These are phyloP conservation scores for Barnettozyma californica DNA, from an alignment of 805 yeast genomes.

Conservation along the genomic window DNA sequence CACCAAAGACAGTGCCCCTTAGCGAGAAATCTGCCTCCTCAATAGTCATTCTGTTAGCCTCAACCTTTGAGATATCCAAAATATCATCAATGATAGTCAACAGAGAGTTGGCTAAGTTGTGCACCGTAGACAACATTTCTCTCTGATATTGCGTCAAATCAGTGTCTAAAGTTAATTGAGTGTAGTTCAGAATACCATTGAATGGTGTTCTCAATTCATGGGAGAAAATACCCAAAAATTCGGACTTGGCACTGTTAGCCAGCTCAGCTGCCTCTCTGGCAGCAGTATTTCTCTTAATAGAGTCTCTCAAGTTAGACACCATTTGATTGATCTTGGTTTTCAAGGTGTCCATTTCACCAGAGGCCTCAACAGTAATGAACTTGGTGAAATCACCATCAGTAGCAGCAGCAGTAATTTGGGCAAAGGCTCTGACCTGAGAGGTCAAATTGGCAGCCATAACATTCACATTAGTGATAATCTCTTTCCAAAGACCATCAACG, in stretches of 20 bases:
- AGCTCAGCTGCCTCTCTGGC: conserved; percentile 93
- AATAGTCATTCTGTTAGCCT: conserved; percentile 89
- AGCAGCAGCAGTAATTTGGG: conserved; percentile 90
- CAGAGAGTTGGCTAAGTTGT: conserved; percentile 79
- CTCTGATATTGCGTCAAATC: conserved; percentile 88
- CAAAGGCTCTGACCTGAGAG: conserved; percentile 88
- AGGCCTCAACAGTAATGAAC: conserved; percentile 85
- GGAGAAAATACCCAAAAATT: conserved; percentile 83
- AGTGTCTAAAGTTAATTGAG: conserved; percentile 82
- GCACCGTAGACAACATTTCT: conserved; percentile 86
- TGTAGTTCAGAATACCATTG: conserved; percentile 92
- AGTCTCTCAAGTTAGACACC: conserved; percentile 83
- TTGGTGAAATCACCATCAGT: conserved; percentile 91
- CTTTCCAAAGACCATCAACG: conserved; percentile 90
- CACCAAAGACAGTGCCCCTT: conserved; percentile 86
- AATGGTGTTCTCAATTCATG: conserved; percentile 88
- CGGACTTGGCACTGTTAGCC: conserved; percentile 86
- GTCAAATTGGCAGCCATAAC: conserved; percentile 94
- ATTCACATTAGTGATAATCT: conserved; percentile 84
- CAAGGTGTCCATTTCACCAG: conserved; percentile 74
- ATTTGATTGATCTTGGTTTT: conserved; percentile 61
- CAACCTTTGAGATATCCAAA: conserved; percentile 87
- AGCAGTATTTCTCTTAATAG: conserved; percentile 86
- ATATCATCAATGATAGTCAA: conserved; percentile 87
- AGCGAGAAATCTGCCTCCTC: conserved; percentile 84